Percentiles rank a stretch among this genome's conserved stretches.
These are phyloP conservation scores for Penicillium odoratum DNA, from an alignment of 495 filamentous ascomycete genomes.

Conservation along the genomic window DNA sequence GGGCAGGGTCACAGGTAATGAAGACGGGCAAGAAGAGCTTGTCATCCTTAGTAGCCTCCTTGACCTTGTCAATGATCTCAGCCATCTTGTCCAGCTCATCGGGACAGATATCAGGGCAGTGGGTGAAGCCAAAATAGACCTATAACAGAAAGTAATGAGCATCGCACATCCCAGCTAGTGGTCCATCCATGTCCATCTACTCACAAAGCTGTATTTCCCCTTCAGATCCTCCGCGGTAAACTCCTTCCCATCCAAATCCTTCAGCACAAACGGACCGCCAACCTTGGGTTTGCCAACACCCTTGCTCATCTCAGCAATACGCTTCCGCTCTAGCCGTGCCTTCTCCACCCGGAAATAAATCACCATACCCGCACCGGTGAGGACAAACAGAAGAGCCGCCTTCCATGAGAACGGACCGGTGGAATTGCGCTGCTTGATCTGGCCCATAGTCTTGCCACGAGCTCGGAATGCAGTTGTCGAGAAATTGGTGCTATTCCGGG, in stretches of 20 bases:
- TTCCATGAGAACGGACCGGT: conserved; percentile 82
- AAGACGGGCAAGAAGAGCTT: conserved; percentile 73
- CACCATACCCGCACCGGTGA: conserved; percentile 72
- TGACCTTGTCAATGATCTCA: conserved; percentile 81
- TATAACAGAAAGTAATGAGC: conserved; percentile 21
- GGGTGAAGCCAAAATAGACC: conserved; percentile 98
- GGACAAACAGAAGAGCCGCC: conserved; percentile 81
- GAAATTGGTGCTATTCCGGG: conserved; percentile 28
- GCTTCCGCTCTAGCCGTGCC: conserved; percentile 77
- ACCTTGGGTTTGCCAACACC: conserved; percentile 91
- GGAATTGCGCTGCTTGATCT: conserved; percentile 41
- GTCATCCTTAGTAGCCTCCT: conserved; percentile 46
- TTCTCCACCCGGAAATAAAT: conserved; percentile 93
- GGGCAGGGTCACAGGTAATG: conserved; percentile 91
- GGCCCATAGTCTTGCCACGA: conserved; percentile 43
- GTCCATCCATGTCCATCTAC: conserved; percentile 21
- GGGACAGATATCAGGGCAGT: conserved; percentile 98
- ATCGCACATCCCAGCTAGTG: not conserved
- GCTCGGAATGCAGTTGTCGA: conserved; percentile 31
- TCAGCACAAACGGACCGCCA: conserved; percentile 78
- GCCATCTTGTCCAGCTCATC: conserved; percentile 99
- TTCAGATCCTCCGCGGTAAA: conserved; percentile 78
- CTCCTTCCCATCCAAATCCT: conserved; percentile 74
- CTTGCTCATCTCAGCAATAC: conserved; percentile 87
- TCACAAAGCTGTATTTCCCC: conserved; percentile 77